These are phyloP conservation scores for Setaria viridis DNA, from an alignment of 202 grass and related monocot species.

Conservation along the genomic window DNA sequence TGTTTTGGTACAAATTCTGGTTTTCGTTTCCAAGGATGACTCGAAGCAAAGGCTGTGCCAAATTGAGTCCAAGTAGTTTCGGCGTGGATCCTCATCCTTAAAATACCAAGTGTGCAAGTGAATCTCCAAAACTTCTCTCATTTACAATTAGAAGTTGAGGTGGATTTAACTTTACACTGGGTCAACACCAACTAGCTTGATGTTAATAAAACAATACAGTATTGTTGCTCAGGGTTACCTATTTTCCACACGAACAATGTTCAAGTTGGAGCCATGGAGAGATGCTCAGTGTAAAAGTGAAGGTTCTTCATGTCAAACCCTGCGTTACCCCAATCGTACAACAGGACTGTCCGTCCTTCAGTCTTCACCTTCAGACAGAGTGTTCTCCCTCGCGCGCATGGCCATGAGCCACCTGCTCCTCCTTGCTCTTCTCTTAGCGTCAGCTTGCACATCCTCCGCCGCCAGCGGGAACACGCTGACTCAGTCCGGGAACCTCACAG, in stretches of 20 bases:
- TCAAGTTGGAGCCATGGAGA: background rate
- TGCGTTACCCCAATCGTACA: background rate
- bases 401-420: slow-evolving; percentile 28
- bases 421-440: slow-evolving; percentile 14
- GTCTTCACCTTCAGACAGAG: background rate
- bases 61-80: too few species aligned
- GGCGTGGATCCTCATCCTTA: too few species aligned
- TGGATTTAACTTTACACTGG: background rate
- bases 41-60: too few species aligned
- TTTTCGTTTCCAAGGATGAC: background rate
- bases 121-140: background rate
- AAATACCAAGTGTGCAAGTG: background rate
- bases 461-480: slow-evolving; percentile 26
- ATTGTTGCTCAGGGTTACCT: background rate
- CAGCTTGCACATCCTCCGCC: background rate
- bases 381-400: background rate
- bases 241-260: background rate
- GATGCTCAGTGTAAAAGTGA: background rate
- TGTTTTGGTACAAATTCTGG: background rate
- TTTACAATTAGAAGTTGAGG: background rate
- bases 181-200: background rate
- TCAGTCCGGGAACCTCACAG: slow-evolving; percentile 27
- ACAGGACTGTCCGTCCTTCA: background rate
- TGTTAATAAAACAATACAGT: background rate
- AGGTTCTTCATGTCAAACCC: background rate